Evolutionary conservation across 179 eudicot species (phyloP), one percentile per base, ranked within the genome.

Genomic region (Silene noctiflora): DNA sequence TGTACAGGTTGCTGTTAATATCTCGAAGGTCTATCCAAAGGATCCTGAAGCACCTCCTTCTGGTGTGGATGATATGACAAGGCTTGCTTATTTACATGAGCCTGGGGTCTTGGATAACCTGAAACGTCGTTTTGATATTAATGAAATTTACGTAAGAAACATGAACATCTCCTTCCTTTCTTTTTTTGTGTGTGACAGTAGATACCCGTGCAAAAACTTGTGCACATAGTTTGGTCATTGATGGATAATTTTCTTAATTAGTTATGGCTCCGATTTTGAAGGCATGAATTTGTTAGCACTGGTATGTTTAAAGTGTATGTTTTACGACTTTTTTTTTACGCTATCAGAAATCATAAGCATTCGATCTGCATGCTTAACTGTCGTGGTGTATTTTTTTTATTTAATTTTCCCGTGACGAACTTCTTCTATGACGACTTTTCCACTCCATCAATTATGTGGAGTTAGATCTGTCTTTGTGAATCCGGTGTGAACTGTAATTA

Each of bases 61-160:
- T 73, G 97, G 98, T n/a, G 96, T 92, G 81, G 97, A 94, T 82
- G 98, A 94, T 71, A 94, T 94, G 98, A 94, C 98, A 75, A 94
- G 82, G 88, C 85, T 94, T 69, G 86, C 98, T 69, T 94, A 94
- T 88, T 83, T 94, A 80, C 98, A 94, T 72, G 97, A 94, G 72
- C 98, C 98, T 58, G 96, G 98, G 76, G 98, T 94, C 77, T 82
- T 94, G 77, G 89, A 92, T 65, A 94, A 94, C 86, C 74, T 94
- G 80, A 94, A 77, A 76, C 81, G 80, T 74, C 86, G 98, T 75
- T 94, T 84, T 84, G 92, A 90, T 80, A 84, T 85, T 46, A 89
- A 92, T 75, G 98, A 94, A 83, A 94, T 94, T 68, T 94, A 94
- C 81, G 98, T 94, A 72, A 85, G 98, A 83, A 72, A 75, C 25